These are phyloP conservation scores for Picea mariana DNA, from an alignment of 83 land plant species.

Conservation along the genomic window DNA sequence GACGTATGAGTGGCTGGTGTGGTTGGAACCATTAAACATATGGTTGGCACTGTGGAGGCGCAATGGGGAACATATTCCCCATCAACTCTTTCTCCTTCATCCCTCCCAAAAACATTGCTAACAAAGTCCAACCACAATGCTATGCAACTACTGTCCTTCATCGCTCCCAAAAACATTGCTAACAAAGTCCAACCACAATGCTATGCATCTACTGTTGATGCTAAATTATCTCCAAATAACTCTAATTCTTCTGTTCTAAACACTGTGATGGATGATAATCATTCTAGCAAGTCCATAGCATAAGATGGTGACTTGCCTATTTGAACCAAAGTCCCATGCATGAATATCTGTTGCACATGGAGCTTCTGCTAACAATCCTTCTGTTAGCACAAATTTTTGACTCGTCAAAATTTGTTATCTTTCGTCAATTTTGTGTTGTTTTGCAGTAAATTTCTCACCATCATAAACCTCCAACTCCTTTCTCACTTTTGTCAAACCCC, in stretches of 20 bases:
- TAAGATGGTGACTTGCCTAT: slow-evolving; percentile 1
- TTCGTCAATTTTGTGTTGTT: too few species aligned
- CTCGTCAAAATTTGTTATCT: too few species aligned
- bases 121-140: slow-evolving; percentile 1
- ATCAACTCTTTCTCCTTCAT: neutral
- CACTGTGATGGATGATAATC: neutral
- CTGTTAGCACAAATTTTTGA: too few species aligned
- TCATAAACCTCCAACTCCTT: too few species aligned
- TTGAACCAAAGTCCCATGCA: slow-evolving; percentile 5
- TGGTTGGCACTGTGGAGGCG: neutral
- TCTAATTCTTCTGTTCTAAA: too few species aligned
- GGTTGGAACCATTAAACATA: neutral
- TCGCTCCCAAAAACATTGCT: too few species aligned
- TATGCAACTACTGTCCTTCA: too few species aligned
- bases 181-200: too few species aligned
- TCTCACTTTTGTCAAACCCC: too few species aligned
- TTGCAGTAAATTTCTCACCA: too few species aligned
- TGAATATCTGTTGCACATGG: neutral
- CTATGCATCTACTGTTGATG: neutral
- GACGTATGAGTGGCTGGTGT: neutral
- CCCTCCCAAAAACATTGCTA: neutral
- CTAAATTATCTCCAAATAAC: neutral
- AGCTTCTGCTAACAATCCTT: neutral
- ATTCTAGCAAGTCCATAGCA: neutral
- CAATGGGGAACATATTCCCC: neutral